Conservation (phyloP, 305 asterid genomes). For the Rubia tinctorum region DNA sequence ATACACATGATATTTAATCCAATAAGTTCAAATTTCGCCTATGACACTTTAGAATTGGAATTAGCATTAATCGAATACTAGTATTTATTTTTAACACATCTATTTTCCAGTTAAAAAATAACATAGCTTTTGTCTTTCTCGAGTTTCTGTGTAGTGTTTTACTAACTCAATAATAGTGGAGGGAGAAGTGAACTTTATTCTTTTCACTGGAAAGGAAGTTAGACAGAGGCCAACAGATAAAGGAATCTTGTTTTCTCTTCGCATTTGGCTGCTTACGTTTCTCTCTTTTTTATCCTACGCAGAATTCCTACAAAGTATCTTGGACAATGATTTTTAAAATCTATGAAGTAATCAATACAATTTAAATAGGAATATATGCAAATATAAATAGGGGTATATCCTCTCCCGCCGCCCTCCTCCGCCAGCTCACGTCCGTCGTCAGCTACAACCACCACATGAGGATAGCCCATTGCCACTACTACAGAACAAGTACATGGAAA, state of each 20-base stretch:
- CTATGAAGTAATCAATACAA: no score
- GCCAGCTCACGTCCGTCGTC: not conserved
- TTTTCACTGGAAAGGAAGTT: not conserved
- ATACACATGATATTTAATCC: no score
- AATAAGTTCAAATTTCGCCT: no score
- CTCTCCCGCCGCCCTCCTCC: not conserved
- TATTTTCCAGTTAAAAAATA: not conserved
- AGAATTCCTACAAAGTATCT: no score
- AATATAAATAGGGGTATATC: no score
- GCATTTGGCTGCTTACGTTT: not conserved
- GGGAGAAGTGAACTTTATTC: slow-evolving; percentile 4
- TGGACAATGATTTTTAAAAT: no score
- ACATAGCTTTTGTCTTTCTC: not conserved
- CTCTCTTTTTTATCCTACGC: not conserved
- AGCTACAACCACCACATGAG: not conserved
- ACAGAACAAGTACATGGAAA: no score
- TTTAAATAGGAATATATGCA: no score
- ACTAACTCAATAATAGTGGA: not conserved
- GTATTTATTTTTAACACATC: not conserved
- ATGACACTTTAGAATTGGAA: no score
- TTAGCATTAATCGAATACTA: not conserved
- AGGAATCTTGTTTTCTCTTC: not conserved
- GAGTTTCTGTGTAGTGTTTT: not conserved
- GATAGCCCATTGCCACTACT: not conserved
- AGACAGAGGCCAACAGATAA: not conserved